phyloP scores from a whole-genome alignment of 306 rosid genomes.

The Acmispon strigosus region DNA sequence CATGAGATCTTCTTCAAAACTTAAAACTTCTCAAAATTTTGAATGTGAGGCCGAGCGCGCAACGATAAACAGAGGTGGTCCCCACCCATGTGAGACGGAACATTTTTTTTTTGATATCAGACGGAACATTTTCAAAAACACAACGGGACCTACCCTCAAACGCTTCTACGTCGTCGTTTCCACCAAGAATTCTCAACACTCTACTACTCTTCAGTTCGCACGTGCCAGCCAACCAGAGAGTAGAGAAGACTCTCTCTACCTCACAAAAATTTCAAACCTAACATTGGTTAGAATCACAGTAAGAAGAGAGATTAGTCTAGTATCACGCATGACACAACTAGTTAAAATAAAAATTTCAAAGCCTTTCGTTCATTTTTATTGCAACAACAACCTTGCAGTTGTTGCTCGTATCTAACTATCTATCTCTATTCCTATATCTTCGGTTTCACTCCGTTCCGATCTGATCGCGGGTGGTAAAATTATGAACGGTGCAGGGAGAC shows the following conservation, averaged over 20 bases:
- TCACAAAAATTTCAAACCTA: no score
- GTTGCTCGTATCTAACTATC: slow-evolving; percentile 9
- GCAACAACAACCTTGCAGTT: background rate
- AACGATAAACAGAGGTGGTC: slow-evolving; percentile 33
- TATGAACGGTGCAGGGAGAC: slow-evolving; percentile 87
- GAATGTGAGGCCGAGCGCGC: slow-evolving; percentile 86
- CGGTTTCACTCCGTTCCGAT: slow-evolving; percentile 36
- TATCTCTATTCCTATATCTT: slow-evolving; percentile 33
- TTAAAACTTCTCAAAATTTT: slow-evolving; percentile 23
- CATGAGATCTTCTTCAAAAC: background rate
- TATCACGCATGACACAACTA: no score
- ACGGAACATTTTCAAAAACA: slow-evolving; percentile 30
- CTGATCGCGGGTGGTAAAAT: slow-evolving; percentile 14
- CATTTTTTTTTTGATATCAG: no score
- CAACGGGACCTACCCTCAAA: slow-evolving; percentile 18
- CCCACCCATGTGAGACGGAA: slow-evolving; percentile 75
- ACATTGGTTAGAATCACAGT: no score
- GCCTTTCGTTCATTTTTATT: slow-evolving; percentile 10
- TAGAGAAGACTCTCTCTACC: background rate
- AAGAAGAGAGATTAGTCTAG: no score
- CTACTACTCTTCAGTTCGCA: slow-evolving; percentile 9
- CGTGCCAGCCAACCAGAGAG: background rate
- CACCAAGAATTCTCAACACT: background rate
- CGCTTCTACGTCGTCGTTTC: slow-evolving; percentile 41
- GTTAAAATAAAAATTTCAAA: no score